Evolutionary conservation across 768 basidiomycete genomes (phyloP), one percentile per base, ranked within the genome.

Genomic region (Psilocybe cubensis): DNA sequence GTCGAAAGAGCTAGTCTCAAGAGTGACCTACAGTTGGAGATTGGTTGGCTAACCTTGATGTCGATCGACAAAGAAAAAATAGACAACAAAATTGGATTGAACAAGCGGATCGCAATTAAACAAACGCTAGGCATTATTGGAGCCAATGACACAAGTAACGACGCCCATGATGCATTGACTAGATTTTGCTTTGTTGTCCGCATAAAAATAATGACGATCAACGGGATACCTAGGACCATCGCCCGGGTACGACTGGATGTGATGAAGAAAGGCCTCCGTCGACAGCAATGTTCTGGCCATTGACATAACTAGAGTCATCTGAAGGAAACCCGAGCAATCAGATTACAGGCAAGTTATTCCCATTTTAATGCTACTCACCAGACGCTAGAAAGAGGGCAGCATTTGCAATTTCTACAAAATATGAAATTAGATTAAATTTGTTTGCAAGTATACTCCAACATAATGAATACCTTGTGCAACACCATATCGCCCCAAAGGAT

Each of bases 221-320:
- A n/a, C n/a, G n/a, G 20, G 10, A 12, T 31, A 47, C 51, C 75
- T 63, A 91, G n/a, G 77, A 79, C 82, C 83, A 83, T 68, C 85
- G 82, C 1, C 92, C 92, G 3, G 91, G 89, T 6, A 89, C 74
- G 7, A 93, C 87, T 4, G 93, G 94, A 64, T 86, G 83, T 0
- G 92, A 92, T 23, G 87, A 76, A 10, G 90, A 87, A 57, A 96
- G 71, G 1, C 93, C 95, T 6, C 95, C 96, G 63, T 96, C 95
- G 27, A 94, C 88, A 0, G 88, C 88, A 27, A 93, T 80, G 64
- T 87, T 89, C 66, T 95, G 91, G 14, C 92, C 96, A 67, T 96
- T 97, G 54, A 98, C 85, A 71, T 94, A 96, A 72, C 92, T 94
- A 1, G 92, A 87, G 60, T 93, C 91, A 63, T 94, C 93, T 93